These are phyloP conservation scores for Obba rivulosa DNA, from an alignment of 768 basidiomycete genomes.

Conservation along the genomic window DNA sequence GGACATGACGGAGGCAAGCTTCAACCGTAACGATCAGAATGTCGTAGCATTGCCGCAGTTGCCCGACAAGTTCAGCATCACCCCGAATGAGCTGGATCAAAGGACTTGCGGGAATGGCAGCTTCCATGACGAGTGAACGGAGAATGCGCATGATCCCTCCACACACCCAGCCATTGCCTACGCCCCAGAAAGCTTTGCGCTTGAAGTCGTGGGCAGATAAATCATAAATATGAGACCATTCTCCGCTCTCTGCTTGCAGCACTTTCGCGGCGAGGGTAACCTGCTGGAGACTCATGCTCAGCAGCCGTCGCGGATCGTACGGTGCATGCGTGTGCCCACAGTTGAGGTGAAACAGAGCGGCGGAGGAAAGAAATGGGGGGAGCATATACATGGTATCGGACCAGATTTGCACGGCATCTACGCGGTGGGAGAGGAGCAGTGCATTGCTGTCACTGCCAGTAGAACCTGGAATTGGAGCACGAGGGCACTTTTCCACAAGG, in stretches of 20 bases:
- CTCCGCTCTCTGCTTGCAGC: constrained; percentile 11
- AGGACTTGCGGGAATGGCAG: neutral
- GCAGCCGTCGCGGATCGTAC: neutral
- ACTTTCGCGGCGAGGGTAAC: constrained; percentile 11
- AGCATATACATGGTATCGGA: constrained; percentile 19
- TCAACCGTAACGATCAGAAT: constrained; percentile 11
- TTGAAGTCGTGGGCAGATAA: constrained; percentile 8
- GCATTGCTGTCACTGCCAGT: neutral
- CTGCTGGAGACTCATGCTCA: constrained; percentile 10
- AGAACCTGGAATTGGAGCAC: neutral
- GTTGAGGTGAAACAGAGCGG: constrained; percentile 5
- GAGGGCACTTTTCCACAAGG: constrained; percentile 11
- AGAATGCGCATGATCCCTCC: constrained; percentile 18
- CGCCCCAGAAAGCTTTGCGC: constrained; percentile 18
- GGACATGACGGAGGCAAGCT: constrained; percentile 11
- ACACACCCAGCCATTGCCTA: constrained; percentile 23
- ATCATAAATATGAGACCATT: constrained; percentile 19
- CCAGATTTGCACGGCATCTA: constrained; percentile 14
- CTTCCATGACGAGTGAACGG: constrained; percentile 1
- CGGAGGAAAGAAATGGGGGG: constrained; percentile 15
- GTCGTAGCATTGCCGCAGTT: constrained; percentile 2
- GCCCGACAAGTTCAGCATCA: neutral
- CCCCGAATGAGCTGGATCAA: neutral
- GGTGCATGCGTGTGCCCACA: neutral
- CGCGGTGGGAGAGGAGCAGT: constrained; percentile 14